Percentiles rank a stretch among this genome's conserved stretches.
These are phyloP conservation scores for Hyaloscypha variabilis DNA, from an alignment of 495 filamentous ascomycete species.

Conservation along the genomic window DNA sequence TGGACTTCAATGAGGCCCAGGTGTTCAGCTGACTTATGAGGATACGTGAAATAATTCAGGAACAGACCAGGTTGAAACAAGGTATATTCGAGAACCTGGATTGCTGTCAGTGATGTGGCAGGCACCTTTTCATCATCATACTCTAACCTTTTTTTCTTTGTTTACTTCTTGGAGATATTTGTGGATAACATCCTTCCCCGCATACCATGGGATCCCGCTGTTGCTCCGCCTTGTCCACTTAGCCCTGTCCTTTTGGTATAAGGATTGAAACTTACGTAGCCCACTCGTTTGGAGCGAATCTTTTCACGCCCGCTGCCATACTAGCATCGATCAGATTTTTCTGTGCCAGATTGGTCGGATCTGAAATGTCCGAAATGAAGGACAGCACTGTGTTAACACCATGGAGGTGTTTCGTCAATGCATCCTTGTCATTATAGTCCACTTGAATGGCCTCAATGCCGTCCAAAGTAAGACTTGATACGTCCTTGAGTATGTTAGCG, in stretches of 20 bases:
- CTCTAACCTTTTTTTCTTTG: conserved; percentile 43
- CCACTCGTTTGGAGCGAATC: conserved; percentile 49
- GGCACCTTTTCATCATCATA: no score
- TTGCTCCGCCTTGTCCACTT: conserved; percentile 34
- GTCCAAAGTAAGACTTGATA: no score
- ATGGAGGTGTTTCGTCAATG: conserved; percentile 3
- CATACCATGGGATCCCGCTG: no score
- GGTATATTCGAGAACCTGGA: conserved; percentile 57
- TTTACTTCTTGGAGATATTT: conserved; percentile 54
- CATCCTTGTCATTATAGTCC: conserved; percentile 1
- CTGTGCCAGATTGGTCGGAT: conserved; percentile 38
- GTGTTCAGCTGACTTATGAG: conserved; percentile 48
- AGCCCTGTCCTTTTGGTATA: conserved; percentile 39
- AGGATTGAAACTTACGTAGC: conserved; percentile 6
- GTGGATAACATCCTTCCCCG: conserved; percentile 45
- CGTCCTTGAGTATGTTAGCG: no score
- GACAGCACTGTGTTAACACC: conserved; percentile 56
- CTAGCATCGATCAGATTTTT: conserved; percentile 55
- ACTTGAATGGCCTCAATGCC: no score
- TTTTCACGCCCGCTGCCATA: conserved; percentile 51
- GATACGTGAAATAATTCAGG: conserved; percentile 52
- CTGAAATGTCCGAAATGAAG: conserved; percentile 46
- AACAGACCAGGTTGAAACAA: conserved; percentile 59
- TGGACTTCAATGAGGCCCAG: conserved; percentile 38
- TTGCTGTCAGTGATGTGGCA: no score